A percentile compares a stretch with the other conserved stretches of the same genome.
phyloP scores from a whole-genome alignment of 192 early-diverging fungal species.

The Gaertneriomyces sp. region DNA sequence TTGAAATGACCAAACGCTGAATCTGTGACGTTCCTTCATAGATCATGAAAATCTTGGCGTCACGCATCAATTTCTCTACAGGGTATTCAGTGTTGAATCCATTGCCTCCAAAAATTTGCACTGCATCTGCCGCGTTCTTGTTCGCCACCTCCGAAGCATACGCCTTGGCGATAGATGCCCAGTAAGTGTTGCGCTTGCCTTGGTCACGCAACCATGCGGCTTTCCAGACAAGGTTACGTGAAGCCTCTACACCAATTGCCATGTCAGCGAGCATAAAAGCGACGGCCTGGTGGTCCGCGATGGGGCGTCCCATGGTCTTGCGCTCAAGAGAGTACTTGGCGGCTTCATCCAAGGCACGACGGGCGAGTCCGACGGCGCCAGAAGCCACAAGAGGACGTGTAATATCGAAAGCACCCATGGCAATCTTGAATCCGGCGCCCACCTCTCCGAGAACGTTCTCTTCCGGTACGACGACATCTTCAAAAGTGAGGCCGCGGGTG shows the following conservation, averaged over 20 bases:
- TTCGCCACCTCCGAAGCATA: constrained; percentile 51
- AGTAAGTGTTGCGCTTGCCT: constrained; percentile 84
- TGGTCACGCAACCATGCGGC: constrained; percentile 82
- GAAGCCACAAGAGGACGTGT: constrained; percentile 87
- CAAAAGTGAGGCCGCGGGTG: constrained; percentile 85
- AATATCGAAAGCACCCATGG: constrained; percentile 95
- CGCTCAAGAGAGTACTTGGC: constrained; percentile 81
- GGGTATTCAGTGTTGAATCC: constrained; percentile 84
- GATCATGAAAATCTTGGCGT: constrained; percentile 93
- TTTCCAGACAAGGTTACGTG: constrained; percentile 83
- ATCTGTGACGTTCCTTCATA: constrained; percentile 97
- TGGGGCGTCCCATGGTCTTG: constrained; percentile 92
- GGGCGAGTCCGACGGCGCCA: constrained; percentile 84
- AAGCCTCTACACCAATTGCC: constrained; percentile 90
- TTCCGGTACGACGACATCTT: constrained; percentile 80
- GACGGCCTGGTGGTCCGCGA: constrained; percentile 84
- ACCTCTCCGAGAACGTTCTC: constrained; percentile 77
- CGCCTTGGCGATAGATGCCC: constrained; percentile 91
- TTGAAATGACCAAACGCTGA: constrained; percentile 88
- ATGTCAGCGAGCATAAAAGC: constrained; percentile 95
- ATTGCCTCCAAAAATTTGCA: constrained; percentile 95
- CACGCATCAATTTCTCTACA: constrained; percentile 93
- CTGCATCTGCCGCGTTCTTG: constrained; percentile 77
- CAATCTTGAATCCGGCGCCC: constrained; percentile 94
- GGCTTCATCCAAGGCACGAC: constrained; percentile 91